Percentiles rank a stretch among this genome's conserved stretches.
phyloP scores from a whole-genome alignment of 1,284 basidiomycete species.

The Megacollybia platyphylla region DNA sequence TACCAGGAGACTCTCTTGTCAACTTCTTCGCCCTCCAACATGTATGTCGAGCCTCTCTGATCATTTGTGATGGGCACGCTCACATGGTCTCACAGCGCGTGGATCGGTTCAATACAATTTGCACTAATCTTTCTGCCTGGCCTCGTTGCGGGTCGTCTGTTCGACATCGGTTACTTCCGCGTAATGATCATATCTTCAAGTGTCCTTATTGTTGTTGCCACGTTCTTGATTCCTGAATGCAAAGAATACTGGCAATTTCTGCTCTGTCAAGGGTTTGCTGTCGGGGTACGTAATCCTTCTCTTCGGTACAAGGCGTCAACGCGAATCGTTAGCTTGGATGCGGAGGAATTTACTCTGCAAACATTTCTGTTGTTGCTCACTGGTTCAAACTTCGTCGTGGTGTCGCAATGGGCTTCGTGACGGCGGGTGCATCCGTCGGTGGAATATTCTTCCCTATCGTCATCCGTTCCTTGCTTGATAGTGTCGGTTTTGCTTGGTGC shows the following conservation, averaged over 20 bases:
- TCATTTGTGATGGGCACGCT: neutral
- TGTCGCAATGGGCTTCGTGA: constrained; percentile 7
- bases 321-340: constrained; percentile 1
- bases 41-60: constrained; percentile 8
- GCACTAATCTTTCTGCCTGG: constrained; percentile 9
- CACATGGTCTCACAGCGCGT: constrained; percentile 11
- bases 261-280: constrained; percentile 6
- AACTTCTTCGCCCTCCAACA: constrained; percentile 14
- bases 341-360: constrained; percentile 3
- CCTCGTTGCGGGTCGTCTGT: constrained; percentile 21
- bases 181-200: constrained; percentile 20
- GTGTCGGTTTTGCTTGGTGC: constrained; percentile 1
- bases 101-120: constrained; percentile 21
- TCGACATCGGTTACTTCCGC: constrained; percentile 31
- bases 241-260: constrained; percentile 7
- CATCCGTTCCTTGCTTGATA: constrained; percentile 4
- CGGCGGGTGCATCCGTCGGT: constrained; percentile 7
- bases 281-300: neutral
- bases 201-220: constrained; percentile 20
- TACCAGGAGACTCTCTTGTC: constrained; percentile 18
- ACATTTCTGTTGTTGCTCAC: constrained; percentile 5
- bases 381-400: constrained; percentile 9
- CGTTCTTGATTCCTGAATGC: constrained; percentile 28
- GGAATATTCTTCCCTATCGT: constrained; percentile 8
- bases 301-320: neutral